Evolutionary conservation across 106 monocot species (phyloP).

Genomic region (Dendrobium huoshanense): DNA sequence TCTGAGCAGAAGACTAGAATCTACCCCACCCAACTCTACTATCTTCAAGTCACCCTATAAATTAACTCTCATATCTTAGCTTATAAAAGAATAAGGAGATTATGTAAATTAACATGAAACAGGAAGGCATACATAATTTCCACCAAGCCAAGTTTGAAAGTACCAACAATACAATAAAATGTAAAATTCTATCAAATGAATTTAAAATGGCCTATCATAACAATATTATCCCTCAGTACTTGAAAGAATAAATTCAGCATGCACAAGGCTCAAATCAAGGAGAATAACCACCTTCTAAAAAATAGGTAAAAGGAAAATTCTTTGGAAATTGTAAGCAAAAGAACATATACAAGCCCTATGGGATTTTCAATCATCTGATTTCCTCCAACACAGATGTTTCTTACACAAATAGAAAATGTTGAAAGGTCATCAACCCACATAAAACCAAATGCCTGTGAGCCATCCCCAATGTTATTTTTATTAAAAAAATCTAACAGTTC

Average conservation of each 20-base stretch:
- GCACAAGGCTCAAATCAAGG: neutral
- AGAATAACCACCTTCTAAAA: neutral
- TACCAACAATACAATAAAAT: neutral
- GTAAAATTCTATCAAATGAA: neutral
- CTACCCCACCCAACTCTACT: neutral
- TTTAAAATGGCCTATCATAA: neutral
- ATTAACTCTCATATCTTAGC: neutral
- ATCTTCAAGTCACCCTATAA: neutral
- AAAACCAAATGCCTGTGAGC: neutral
- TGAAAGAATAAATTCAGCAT: neutral
- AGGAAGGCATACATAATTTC: neutral
- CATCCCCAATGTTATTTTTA: neutral
- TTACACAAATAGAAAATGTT: neutral
- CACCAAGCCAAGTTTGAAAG: neutral
- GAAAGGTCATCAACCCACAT: neutral
- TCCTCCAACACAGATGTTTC: neutral
- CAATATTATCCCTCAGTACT: neutral
- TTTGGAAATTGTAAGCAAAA: neutral
- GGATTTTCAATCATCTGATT: neutral
- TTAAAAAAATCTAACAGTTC: neutral
- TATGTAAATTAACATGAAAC: neutral
- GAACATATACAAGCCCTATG: neutral
- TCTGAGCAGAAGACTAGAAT: neutral
- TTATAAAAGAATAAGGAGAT: neutral
- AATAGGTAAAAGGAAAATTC: neutral